phyloP scores from a whole-genome alignment of 1,139 yeast species.

The Geotrichum cucujoidarum region DNA sequence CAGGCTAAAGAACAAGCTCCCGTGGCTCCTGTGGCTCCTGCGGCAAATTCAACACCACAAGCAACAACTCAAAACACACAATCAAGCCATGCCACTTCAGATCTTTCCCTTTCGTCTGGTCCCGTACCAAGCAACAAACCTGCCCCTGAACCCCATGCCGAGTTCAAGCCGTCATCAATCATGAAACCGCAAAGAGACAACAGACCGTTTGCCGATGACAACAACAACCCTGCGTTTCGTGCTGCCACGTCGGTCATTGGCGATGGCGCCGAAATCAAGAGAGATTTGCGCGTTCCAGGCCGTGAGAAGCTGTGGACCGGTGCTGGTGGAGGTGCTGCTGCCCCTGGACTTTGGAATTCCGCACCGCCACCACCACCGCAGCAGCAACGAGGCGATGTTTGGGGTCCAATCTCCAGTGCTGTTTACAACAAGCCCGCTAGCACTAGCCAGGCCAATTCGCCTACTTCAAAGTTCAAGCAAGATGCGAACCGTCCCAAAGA shows the following conservation, averaged over 20 bases:
- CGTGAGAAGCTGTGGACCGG: conserved; percentile 1
- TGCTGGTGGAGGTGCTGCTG: not conserved
- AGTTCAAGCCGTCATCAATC: not conserved
- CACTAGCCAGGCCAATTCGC: not conserved
- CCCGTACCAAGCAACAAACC: not conserved
- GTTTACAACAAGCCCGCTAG: not conserved
- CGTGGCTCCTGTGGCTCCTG: not conserved
- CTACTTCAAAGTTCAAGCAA: not conserved
- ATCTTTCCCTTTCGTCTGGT: not conserved
- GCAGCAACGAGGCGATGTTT: not conserved
- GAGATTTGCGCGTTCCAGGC: not conserved
- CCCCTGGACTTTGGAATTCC: not conserved
- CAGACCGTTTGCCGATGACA: not conserved
- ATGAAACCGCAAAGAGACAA: not conserved
- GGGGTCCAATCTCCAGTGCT: conserved; percentile 1
- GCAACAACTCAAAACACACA: not conserved
- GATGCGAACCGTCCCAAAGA: not conserved
- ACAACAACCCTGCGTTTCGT: conserved; percentile 8
- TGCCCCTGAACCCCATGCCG: not conserved
- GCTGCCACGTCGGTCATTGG: conserved; percentile 6
- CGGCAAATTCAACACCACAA: not conserved
- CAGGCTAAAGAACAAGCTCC: not conserved
- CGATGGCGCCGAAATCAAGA: not conserved
- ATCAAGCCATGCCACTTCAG: not conserved
- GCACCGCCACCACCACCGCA: not conserved